These are phyloP conservation scores for Rhodofomes roseus DNA, from an alignment of 1,284 basidiomycete genomes.

Conservation along the genomic window DNA sequence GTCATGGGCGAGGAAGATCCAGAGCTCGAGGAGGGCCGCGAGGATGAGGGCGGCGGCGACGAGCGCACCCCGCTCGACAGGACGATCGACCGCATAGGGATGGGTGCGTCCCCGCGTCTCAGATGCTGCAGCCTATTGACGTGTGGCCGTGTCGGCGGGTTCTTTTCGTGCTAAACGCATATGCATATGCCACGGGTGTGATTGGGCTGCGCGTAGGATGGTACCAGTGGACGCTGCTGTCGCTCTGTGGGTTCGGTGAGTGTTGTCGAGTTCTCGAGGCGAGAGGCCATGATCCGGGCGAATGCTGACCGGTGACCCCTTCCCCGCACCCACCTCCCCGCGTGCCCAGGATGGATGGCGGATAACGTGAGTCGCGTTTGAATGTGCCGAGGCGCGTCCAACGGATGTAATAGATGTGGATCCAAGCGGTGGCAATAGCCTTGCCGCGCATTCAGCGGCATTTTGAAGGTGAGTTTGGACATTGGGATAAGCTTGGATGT, in stretches of 20 bases:
- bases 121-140: neutral
- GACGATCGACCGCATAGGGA: conserved; percentile 87
- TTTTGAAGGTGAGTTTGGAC: conserved; percentile 61
- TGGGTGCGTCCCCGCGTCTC: conserved; percentile 50
- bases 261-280: conserved; percentile 10
- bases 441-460: conserved; percentile 90
- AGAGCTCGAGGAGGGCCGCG: conserved; percentile 18
- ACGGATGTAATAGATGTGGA: conserved; percentile 72
- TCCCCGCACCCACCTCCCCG: neutral
- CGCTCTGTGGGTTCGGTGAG: conserved; percentile 83
- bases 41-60: conserved; percentile 35
- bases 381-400: conserved; percentile 16
- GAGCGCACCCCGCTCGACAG: conserved; percentile 72
- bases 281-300: neutral
- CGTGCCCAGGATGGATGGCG: conserved; percentile 69
- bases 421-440: conserved; percentile 86
- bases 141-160: conserved; percentile 8
- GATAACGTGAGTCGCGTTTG: conserved; percentile 62
- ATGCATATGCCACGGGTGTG: conserved; percentile 1
- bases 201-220: conserved; percentile 37
- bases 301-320: neutral
- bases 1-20: conserved; percentile 14
- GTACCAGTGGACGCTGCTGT: conserved; percentile 80
- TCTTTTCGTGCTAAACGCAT: neutral
- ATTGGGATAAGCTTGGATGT: neutral